Conservation (phyloP, 768 basidiomycete genomes). For the Termitomyces heimii region DNA sequence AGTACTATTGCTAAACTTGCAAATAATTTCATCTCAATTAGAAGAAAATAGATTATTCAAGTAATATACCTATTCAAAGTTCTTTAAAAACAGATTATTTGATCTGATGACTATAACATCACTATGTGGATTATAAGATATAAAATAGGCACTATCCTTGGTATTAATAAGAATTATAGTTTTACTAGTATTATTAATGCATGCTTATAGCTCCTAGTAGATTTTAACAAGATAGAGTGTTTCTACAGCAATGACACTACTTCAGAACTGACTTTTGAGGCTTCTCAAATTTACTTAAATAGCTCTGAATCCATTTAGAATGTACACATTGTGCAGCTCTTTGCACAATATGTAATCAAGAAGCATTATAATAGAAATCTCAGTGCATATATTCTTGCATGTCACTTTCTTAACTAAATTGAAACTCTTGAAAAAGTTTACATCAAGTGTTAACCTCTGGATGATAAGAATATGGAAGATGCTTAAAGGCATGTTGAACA, state of each 20-base stretch:
- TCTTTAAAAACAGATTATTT: no score
- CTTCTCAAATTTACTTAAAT: not conserved
- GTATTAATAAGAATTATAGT: no score
- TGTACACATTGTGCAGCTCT: not conserved
- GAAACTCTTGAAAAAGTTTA: not conserved
- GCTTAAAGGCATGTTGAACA: no score
- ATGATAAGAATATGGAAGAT: no score
- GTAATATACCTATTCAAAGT: not conserved
- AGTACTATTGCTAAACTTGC: no score
- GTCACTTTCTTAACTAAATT: not conserved
- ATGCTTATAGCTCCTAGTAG: no score
- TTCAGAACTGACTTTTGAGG: not conserved
- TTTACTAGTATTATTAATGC: no score
- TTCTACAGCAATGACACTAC: not conserved
- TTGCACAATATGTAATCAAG: no score
- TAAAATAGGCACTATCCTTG: not conserved
- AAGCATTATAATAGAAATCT: no score
- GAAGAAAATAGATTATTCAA: not conserved
- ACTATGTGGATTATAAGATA: not conserved
- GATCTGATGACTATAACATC: not conserved
- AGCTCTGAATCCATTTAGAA: not conserved
- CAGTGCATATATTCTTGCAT: not conserved
- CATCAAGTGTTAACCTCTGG: not conserved
- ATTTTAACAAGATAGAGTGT: no score
- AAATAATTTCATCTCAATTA: not conserved